Evolutionary conservation across 2,329 filamentous ascomycete genomes (phyloP).

Genomic region (Cladosporium phlei): DNA sequence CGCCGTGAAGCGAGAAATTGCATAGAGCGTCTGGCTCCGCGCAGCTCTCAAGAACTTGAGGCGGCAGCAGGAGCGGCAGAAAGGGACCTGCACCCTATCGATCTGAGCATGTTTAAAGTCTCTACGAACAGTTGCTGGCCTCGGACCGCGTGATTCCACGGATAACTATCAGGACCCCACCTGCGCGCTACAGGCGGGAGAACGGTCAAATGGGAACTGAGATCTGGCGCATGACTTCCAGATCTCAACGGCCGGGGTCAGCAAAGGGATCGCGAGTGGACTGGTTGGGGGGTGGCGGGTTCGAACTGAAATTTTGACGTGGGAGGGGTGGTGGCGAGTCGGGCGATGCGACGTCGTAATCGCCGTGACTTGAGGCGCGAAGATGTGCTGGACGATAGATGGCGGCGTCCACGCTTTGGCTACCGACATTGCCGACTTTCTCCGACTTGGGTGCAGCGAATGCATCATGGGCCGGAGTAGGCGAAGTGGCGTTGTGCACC

Average conservation of each 20-base stretch:
- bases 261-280: conserved; percentile 35
- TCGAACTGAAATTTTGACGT: conserved; percentile 26
- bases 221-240: conserved; percentile 31
- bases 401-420: conserved; percentile 39
- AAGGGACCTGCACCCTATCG: conserved; percentile 24
- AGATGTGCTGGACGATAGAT: conserved; percentile 40
- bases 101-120: conserved; percentile 35
- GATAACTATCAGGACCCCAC: conserved; percentile 37
- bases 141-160: conserved; percentile 23
- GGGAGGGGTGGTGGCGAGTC: conserved; percentile 30
- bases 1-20: conserved; percentile 27
- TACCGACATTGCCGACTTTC: conserved; percentile 41
- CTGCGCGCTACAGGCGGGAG: conserved; percentile 33
- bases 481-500: conserved; percentile 27
- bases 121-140: conserved; percentile 26
- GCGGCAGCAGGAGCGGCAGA: conserved; percentile 15
- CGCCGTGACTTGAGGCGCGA: conserved; percentile 43
- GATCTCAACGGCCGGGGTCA: conserved; percentile 37
- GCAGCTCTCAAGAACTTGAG: conserved; percentile 34
- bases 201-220: conserved; percentile 43
- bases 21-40: conserved; percentile 37
- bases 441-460: conserved; percentile 30
- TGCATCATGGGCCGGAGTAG: conserved; percentile 25
- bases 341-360: conserved; percentile 41
- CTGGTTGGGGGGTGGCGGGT: conserved; percentile 18